Conservation (phyloP, 352 stramenopile genomes). For the Phytophthora parvispora region DNA sequence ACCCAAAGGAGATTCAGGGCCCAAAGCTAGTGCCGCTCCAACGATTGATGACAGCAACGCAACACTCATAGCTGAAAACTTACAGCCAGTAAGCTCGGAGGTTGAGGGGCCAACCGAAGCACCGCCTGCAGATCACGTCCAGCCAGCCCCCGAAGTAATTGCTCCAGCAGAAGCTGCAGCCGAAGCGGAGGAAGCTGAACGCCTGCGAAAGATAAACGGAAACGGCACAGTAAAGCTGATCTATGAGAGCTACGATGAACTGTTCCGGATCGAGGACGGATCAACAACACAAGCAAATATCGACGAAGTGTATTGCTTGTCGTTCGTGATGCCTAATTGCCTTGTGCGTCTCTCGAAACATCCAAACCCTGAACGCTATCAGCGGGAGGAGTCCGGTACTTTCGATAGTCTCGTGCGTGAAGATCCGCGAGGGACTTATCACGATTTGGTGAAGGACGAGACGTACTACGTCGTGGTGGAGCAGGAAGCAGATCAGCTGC, state of each 20-base stretch:
- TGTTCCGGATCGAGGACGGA: constrained; percentile 83
- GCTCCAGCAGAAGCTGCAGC: constrained; percentile 2
- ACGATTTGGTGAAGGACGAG: constrained; percentile 66
- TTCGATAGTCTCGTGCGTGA: constrained; percentile 75
- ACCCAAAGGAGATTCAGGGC: background rate
- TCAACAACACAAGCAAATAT: constrained; percentile 80
- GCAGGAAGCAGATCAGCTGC: constrained; percentile 78
- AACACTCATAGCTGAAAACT: constrained; percentile 1
- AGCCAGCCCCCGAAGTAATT: constrained; percentile 3
- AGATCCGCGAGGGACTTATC: constrained; percentile 78
- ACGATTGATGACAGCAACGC: background rate
- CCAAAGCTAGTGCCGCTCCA: background rate
- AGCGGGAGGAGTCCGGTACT: constrained; percentile 53
- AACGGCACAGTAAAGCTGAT: constrained; percentile 82
- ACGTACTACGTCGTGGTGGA: constrained; percentile 91
- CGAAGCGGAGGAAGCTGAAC: constrained; percentile 37
- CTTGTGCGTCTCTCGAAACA: constrained; percentile 74
- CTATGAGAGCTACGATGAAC: constrained; percentile 92
- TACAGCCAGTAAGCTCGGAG: background rate
- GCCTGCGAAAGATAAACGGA: constrained; percentile 50
- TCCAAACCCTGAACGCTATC: constrained; percentile 61
- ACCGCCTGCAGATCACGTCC: constrained; percentile 1
- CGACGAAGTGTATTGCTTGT: constrained; percentile 90
- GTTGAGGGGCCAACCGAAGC: background rate
- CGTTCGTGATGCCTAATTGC: constrained; percentile 92